phyloP scores from a whole-genome alignment of 2,329 filamentous ascomycete species.

The Diaporthe capsici region DNA sequence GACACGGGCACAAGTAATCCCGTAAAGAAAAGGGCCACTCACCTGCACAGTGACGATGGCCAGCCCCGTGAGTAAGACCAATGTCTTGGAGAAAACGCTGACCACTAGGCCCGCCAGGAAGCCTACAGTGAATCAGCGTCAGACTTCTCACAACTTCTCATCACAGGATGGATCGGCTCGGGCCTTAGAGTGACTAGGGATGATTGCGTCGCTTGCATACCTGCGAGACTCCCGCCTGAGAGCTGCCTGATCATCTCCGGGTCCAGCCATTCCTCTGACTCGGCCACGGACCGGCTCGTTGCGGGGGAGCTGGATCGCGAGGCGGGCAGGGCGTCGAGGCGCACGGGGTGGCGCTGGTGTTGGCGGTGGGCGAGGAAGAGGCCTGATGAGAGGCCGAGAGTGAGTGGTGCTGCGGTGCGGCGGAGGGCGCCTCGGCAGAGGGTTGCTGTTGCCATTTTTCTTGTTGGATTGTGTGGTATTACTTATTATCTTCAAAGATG shows the following conservation, averaged over 20 bases:
- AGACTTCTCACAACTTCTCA: background rate
- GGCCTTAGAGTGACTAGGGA: background rate
- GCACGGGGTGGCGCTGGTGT: slow-evolving; percentile 45
- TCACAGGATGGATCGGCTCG: too few relatives aligned
- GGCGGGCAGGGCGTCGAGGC: slow-evolving; percentile 47
- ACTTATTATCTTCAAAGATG: background rate
- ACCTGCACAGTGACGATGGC: slow-evolving; percentile 76
- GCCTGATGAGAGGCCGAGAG: slow-evolving; percentile 45
- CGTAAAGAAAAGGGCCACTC: slow-evolving; percentile 45
- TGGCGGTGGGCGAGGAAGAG: slow-evolving; percentile 47
- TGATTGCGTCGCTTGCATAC: slow-evolving; percentile 48
- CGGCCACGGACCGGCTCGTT: slow-evolving; percentile 42
- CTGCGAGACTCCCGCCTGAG: slow-evolving; percentile 68
- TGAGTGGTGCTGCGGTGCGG: slow-evolving; percentile 45
- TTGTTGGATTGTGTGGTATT: background rate
- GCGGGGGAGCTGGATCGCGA: slow-evolving; percentile 38
- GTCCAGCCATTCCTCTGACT: slow-evolving; percentile 47
- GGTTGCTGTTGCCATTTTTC: slow-evolving; percentile 37
- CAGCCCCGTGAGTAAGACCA: slow-evolving; percentile 77
- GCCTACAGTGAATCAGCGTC: slow-evolving; percentile 56
- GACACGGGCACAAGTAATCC: background rate
- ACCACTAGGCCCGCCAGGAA: slow-evolving; percentile 75
- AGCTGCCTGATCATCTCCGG: slow-evolving; percentile 61
- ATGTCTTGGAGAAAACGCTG: slow-evolving; percentile 77
- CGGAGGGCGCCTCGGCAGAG: slow-evolving; percentile 45